A percentile compares a stretch with the other conserved stretches of the same genome.
phyloP scores from a whole-genome alignment of 2,329 filamentous ascomycete species.

The Aureobasidium sp. region DNA sequence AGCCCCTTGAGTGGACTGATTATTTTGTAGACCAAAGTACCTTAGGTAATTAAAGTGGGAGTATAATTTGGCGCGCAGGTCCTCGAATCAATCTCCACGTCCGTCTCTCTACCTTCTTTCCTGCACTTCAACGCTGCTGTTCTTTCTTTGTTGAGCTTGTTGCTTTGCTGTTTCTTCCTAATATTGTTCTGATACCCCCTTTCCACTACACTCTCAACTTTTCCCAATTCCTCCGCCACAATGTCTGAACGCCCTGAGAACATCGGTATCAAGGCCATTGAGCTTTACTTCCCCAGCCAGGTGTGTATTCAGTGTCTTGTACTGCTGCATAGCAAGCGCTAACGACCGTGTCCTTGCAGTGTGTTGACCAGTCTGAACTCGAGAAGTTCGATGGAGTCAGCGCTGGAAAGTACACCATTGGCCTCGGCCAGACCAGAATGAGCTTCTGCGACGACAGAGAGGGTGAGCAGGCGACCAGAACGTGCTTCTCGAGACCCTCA shows the following conservation, averaged over 20 bases:
- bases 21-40: not conserved
- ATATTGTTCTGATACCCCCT: conserved; percentile 6
- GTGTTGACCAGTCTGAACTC: conserved; percentile 45
- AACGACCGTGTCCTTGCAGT: conserved; percentile 28
- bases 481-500: not conserved
- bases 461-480: conserved; percentile 26
- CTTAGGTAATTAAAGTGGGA: conserved; percentile 1
- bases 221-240: conserved; percentile 1
- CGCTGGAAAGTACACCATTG: conserved; percentile 46
- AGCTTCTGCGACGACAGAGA: conserved; percentile 48
- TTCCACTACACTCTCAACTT: not conserved
- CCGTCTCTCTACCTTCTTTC: not conserved
- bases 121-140: not conserved
- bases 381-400: conserved; percentile 48
- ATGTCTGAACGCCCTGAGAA: conserved; percentile 41
- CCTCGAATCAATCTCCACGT: conserved; percentile 3
- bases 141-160: conserved; percentile 10
- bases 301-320: conserved; percentile 24
- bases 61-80: conserved; percentile 6
- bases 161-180: conserved; percentile 1
- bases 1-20: conserved; percentile 1
- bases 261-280: conserved; percentile 47
- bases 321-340: not conserved
- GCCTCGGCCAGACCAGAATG: conserved; percentile 47
- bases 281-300: conserved; percentile 47